These are phyloP conservation scores for Tricholoma bakamatsutake DNA, from an alignment of 768 basidiomycete species.

Conservation along the genomic window DNA sequence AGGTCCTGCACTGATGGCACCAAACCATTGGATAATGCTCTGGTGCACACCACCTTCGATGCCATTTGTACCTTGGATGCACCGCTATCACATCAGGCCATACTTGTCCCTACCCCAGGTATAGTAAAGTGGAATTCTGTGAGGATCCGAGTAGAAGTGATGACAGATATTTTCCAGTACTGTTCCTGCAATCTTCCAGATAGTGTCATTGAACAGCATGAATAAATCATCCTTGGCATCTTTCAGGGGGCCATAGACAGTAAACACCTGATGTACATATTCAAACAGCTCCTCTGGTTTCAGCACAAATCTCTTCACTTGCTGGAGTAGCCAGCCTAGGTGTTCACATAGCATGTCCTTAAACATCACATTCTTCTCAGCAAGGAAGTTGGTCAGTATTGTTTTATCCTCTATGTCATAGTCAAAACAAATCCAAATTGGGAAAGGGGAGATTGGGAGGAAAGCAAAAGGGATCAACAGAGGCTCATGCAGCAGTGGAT, in stretches of 20 bases:
- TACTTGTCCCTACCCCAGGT: neutral
- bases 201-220: neutral
- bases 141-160: neutral
- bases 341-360: neutral
- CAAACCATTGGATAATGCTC: constrained; percentile 1
- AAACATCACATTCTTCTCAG: neutral
- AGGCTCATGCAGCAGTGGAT: no score
- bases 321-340: neutral
- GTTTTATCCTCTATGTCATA: neutral
- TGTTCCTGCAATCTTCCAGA: neutral
- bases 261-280: no score
- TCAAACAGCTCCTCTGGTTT: neutral
- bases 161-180: neutral
- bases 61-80: neutral
- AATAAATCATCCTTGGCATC: neutral
- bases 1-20: neutral
- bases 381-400: neutral
- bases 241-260: neutral
- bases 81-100: neutral
- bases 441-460: no score
- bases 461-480: no score
- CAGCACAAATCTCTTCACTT: neutral
- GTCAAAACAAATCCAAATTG: no score
- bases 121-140: neutral
- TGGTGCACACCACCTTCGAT: constrained; percentile 1